phyloP scores from a whole-genome alignment of 495 filamentous ascomycete species.

The Parathielavia appendiculata region DNA sequence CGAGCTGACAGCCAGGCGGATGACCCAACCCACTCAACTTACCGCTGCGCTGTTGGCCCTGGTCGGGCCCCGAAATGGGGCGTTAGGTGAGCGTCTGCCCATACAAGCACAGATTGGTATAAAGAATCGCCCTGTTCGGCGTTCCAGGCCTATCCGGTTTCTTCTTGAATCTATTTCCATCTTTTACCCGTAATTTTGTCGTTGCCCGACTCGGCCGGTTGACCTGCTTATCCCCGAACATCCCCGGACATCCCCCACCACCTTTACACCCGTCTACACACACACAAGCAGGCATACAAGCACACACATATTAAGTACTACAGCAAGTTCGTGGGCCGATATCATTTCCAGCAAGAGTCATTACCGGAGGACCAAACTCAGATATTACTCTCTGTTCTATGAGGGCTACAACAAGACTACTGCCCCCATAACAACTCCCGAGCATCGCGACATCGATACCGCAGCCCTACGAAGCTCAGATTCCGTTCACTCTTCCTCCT shows the following conservation, averaged over 20 bases:
- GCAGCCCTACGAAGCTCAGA: conserved; percentile 24
- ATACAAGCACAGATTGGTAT: conserved; percentile 7
- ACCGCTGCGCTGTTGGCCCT: not conserved
- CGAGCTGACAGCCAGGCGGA: conserved; percentile 11
- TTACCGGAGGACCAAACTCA: too few relatives aligned
- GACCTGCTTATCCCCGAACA: not conserved
- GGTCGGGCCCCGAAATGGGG: not conserved
- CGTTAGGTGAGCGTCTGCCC: not conserved
- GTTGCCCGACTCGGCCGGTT: not conserved
- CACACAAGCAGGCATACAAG: not conserved
- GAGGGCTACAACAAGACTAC: not conserved
- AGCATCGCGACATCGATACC: conserved; percentile 29
- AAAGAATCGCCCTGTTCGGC: conserved; percentile 9
- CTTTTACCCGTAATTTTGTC: conserved; percentile 1
- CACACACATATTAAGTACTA: not conserved
- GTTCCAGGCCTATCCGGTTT: conserved; percentile 1
- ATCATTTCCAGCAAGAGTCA: too few relatives aligned
- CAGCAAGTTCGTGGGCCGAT: not conserved
- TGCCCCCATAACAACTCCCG: not conserved
- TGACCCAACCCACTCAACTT: conserved; percentile 25
- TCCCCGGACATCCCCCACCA: not conserved
- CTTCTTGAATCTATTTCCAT: conserved; percentile 11
- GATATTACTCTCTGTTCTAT: too few relatives aligned
- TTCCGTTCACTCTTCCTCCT: conserved; percentile 30
- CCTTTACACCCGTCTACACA: not conserved